Conservation (phyloP, 164 flowering plant genomes). For the Nymphaea thermarum region DNA sequence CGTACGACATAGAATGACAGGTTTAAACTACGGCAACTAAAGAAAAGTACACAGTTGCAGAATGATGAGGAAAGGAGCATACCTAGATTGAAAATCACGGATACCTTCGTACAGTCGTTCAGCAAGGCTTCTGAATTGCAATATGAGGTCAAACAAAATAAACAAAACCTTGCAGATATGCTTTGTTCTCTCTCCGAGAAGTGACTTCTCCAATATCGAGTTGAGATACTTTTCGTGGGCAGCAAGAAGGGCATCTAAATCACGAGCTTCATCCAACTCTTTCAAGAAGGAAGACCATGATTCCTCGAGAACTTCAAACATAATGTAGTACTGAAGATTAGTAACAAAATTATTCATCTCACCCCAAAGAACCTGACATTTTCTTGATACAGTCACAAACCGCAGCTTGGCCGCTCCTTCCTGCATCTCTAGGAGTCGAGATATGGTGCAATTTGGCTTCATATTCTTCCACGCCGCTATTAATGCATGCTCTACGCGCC, state of each 20-base stretch:
- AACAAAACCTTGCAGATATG: constrained; percentile 65
- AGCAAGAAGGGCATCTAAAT: constrained; percentile 87
- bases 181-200: constrained; percentile 85
- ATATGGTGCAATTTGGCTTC: constrained; percentile 92
- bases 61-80: constrained; percentile 2
- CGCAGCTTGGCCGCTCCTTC: constrained; percentile 49
- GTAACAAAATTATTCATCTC: constrained; percentile 98
- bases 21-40: not conserved
- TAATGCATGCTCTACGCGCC: constrained; percentile 94
- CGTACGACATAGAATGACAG: not conserved
- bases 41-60: not conserved
- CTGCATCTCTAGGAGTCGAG: constrained; percentile 50
- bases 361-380: constrained; percentile 95
- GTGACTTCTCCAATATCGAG: constrained; percentile 91
- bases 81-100: constrained; percentile 82
- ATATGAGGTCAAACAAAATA: constrained; percentile 74
- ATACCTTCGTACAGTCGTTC: constrained; percentile 92
- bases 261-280: constrained; percentile 85
- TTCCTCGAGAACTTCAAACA: constrained; percentile 99
- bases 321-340: constrained; percentile 92
- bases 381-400: constrained; percentile 58
- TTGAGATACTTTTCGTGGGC: constrained; percentile 94
- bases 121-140: constrained; percentile 78
- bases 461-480: constrained; percentile 92
- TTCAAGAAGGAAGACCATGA: constrained; percentile 83